Evolutionary conservation across 495 filamentous ascomycete species (phyloP).

Genomic region (Neurospora terricola): DNA sequence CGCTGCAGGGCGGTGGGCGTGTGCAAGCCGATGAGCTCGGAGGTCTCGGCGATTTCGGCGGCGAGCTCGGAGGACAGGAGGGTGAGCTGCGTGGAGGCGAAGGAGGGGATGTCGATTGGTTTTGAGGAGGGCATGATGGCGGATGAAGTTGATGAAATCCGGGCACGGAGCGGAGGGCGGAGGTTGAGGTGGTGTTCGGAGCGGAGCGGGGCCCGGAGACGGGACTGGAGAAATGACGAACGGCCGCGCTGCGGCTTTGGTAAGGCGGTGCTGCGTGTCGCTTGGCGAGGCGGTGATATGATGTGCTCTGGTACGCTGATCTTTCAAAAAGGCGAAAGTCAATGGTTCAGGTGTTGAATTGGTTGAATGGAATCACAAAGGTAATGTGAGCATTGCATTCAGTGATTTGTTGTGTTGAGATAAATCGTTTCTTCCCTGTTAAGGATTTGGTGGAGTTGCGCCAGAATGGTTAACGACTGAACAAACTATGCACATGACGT

Average conservation of each 20-base stretch:
- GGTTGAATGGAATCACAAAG: neutral
- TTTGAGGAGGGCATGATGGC: constrained; percentile 28
- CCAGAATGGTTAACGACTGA: neutral
- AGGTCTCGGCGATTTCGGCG: constrained; percentile 66
- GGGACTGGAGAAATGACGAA: neutral
- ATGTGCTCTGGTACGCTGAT: neutral
- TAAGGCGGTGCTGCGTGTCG: neutral
- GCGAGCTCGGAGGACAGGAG: constrained; percentile 71
- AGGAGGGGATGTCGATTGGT: constrained; percentile 56
- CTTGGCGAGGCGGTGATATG: neutral
- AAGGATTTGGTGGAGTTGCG: neutral
- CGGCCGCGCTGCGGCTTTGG: neutral
- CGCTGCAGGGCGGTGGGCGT: constrained; percentile 68
- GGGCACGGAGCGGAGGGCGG: neutral
- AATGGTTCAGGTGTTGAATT: neutral
- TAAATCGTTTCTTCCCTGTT: neutral
- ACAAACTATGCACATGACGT: neutral
- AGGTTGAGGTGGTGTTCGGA: neutral
- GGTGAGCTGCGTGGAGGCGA: constrained; percentile 67
- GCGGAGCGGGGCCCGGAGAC: neutral
- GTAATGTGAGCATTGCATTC: neutral
- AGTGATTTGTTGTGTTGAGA: neutral
- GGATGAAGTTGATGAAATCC: neutral
- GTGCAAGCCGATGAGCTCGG: constrained; percentile 56
- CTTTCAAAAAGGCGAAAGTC: neutral